Evolutionary conservation across 805 yeast genomes (phyloP).

Genomic region (Yamadazyma philogaea): DNA sequence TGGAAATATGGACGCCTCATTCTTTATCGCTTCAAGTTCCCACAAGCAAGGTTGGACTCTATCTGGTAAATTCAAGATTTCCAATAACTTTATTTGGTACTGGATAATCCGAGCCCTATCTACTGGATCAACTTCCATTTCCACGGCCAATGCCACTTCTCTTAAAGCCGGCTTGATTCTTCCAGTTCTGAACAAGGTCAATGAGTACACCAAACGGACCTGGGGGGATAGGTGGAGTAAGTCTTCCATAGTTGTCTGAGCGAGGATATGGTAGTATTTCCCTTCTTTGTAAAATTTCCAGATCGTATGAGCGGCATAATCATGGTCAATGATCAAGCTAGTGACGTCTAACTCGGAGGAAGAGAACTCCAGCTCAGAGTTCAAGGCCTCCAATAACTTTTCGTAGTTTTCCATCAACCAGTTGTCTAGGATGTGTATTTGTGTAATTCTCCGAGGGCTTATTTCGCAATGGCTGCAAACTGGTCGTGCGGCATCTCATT

Average conservation of each 20-base stretch:
- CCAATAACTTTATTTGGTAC: conserved; percentile 18
- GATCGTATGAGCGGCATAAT: background rate
- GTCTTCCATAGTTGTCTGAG: conserved; percentile 10
- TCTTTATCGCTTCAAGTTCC: background rate
- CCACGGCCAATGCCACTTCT: conserved; percentile 25
- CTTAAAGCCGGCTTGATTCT: conserved; percentile 22
- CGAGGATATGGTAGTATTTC: conserved; percentile 18
- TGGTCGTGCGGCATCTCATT: conserved; percentile 1
- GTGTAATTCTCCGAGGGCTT: background rate
- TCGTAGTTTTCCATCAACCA: conserved; percentile 8
- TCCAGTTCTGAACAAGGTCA: conserved; percentile 23
- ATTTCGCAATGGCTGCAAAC: conserved; percentile 6
- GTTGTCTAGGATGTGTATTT: background rate
- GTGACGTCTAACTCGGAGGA: background rate
- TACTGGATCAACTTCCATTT: conserved; percentile 16
- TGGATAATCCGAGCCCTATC: conserved; percentile 14
- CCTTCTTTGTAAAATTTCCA: conserved; percentile 11
- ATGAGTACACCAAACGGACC: conserved; percentile 17
- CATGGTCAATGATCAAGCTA: background rate
- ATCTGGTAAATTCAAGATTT: conserved; percentile 6
- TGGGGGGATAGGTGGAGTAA: conserved; percentile 9
- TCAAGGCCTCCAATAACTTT: conserved; percentile 4
- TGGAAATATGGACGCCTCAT: background rate
- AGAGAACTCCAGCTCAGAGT: background rate
- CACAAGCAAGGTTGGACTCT: conserved; percentile 1